These are phyloP conservation scores for Termitomyces titanicus DNA, from an alignment of 768 basidiomycete species.

Conservation along the genomic window DNA sequence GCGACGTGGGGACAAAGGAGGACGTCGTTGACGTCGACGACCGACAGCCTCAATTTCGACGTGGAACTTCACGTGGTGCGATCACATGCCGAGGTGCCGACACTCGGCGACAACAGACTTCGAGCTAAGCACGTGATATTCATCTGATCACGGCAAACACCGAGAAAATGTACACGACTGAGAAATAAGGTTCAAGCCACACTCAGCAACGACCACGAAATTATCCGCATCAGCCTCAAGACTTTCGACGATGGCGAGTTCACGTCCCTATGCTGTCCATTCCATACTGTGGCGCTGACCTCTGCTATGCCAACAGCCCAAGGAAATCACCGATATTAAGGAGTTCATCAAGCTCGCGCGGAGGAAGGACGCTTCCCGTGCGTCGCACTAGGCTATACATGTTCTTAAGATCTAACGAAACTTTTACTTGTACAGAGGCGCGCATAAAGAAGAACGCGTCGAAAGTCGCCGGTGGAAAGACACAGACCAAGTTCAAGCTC, in stretches of 20 bases:
- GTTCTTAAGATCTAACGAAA: slow-evolving; percentile 5
- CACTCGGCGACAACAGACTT: too few relatives aligned
- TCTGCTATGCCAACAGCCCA: slow-evolving; percentile 55
- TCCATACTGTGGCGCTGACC: slow-evolving; percentile 7
- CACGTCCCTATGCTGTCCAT: slow-evolving; percentile 5
- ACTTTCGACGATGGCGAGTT: slow-evolving; percentile 39
- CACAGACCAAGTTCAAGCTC: slow-evolving; percentile 96
- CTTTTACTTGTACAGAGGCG: slow-evolving; percentile 57
- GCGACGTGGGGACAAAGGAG: background rate
- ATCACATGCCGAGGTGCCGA: slow-evolving; percentile 11
- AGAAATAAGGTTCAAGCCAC: slow-evolving; percentile 37
- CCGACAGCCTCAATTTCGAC: too few relatives aligned
- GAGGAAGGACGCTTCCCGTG: slow-evolving; percentile 96
- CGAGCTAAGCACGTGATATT: background rate
- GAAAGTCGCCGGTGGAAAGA: slow-evolving; percentile 64
- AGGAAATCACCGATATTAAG: slow-evolving; percentile 98
- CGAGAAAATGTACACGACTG: slow-evolving; percentile 22
- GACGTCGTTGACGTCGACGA: background rate
- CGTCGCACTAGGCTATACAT: slow-evolving; percentile 32
- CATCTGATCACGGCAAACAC: slow-evolving; percentile 16
- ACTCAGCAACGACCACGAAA: slow-evolving; percentile 14
- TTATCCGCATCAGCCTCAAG: slow-evolving; percentile 27
- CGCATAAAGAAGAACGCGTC: slow-evolving; percentile 94
- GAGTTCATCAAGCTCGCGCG: slow-evolving; percentile 95
- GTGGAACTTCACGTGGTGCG: slow-evolving; percentile 2